Base-by-base conservation (phyloP, 1,284 basidiomycete genomes). In the Ganoderma lingzhi region DNA sequence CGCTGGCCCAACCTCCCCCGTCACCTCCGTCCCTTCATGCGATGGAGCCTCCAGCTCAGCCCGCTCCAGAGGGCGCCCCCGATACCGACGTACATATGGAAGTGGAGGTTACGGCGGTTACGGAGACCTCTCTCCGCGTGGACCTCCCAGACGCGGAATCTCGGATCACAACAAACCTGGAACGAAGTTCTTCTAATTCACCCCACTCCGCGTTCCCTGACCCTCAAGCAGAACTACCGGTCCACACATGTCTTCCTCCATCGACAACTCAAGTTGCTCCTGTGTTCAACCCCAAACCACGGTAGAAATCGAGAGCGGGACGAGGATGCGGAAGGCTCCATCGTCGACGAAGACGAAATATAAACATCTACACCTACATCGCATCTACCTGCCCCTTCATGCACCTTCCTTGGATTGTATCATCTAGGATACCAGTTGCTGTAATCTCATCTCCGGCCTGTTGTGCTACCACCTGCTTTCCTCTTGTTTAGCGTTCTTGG, bases 311-410 rank as follows among this genome's bases (percentile, higher is more conserved):
- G 62, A 65, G 56, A 73, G 71, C 41, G 70, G 69, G 71, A 73
- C 64, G 71, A 73, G 39, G 71, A 73, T 63, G 71, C 71, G 19
- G 71, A 73, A 41, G 71, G 71, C 9, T 73, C 71, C 23, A 62
- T 73, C 15, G 71, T 71, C 14, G 71, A 71, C 15, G 71, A 72
- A 28, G 59, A 63, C 48, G 44, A 63, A 39, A 1, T 37, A 23
- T 59, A 32, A 37, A n/a, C 32, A 35, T 37, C 30, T 39, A 37
- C 56, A 23, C 17, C 15, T 23, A 15, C 56, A 59, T 39, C 1
- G 32, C 56, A 39, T 19, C 35, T 39, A 35, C 35, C 56, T n/a
- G 15, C 14, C 19, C n/a, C 32, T 14, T 14, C 19, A 10, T 28
- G 10, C 17, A 12, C 37, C 55, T 35, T 35, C 23, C 14, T 61